phyloP scores from a whole-genome alignment of 768 basidiomycete genomes.

The Phlebiopsis gigantea region DNA sequence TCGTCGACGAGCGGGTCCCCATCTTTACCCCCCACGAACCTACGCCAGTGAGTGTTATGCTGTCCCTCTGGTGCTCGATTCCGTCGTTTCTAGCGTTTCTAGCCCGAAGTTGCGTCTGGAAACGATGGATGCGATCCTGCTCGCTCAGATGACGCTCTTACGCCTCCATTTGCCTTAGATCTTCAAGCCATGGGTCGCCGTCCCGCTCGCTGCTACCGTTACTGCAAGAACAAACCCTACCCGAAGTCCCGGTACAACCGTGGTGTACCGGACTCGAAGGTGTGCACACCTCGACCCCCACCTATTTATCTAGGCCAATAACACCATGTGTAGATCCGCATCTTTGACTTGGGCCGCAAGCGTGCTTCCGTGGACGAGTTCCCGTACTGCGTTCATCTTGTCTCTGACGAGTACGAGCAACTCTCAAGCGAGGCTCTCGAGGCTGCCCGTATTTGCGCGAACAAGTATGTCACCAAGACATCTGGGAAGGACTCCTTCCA shows the following conservation, averaged over 20 bases:
- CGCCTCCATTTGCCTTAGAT: slow-evolving; percentile 9
- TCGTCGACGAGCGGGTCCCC: slow-evolving; percentile 6
- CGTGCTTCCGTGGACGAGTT: slow-evolving; percentile 96
- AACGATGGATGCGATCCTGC: slow-evolving; percentile 19
- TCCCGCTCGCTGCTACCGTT: slow-evolving; percentile 96
- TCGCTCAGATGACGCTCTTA: slow-evolving; percentile 19
- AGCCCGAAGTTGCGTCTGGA: slow-evolving; percentile 6
- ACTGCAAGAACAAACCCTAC: slow-evolving; percentile 99
- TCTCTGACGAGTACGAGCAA: slow-evolving; percentile 98
- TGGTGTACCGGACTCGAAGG: slow-evolving; percentile 97
- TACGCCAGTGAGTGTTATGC: slow-evolving; percentile 10
- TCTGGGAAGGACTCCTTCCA: slow-evolving; percentile 99
- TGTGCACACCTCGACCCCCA: slow-evolving; percentile 23
- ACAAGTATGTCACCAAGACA: slow-evolving; percentile 99
- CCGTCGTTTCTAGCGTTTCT: slow-evolving; percentile 8
- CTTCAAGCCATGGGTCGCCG: slow-evolving; percentile 82
- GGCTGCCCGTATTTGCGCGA: slow-evolving; percentile 97
- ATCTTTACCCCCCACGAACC: slow-evolving; percentile 7
- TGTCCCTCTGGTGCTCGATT: not conserved
- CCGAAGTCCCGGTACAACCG: slow-evolving; percentile 95
- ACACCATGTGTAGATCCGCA: slow-evolving; percentile 73
- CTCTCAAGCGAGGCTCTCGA: slow-evolving; percentile 93
- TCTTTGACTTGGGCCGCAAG: slow-evolving; percentile 94
- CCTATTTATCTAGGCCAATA: not conserved
- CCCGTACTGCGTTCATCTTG: slow-evolving; percentile 94